Conservation (phyloP, 169 alveolate species). For the Plasmodium relictum region DNA sequence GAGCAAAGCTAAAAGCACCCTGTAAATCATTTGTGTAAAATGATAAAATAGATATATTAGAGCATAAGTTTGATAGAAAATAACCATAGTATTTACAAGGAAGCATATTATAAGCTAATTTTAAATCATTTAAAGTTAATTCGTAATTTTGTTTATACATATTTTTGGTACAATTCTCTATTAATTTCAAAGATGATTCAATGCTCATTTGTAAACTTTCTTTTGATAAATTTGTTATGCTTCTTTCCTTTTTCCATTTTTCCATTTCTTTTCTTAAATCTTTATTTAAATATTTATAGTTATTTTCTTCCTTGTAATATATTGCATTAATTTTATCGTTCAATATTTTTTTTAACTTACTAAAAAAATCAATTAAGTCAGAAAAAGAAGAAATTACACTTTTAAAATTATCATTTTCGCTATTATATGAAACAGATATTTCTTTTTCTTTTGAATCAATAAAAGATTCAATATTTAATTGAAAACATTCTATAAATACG, state of each 20-base stretch:
- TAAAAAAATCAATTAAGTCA: constrained; percentile 49
- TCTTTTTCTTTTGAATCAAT: constrained; percentile 4
- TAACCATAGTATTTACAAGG: constrained; percentile 76
- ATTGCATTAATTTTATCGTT: constrained; percentile 8
- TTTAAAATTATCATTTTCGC: constrained; percentile 13
- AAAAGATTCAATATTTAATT: constrained; percentile 7
- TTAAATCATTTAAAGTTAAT: constrained; percentile 54
- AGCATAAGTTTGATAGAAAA: constrained; percentile 32
- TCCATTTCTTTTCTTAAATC: constrained; percentile 34
- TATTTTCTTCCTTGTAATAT: constrained; percentile 15
- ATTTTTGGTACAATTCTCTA: constrained; percentile 55
- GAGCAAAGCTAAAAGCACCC: constrained; percentile 59
- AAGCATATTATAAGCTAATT: constrained; percentile 65
- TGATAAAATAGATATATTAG: constrained; percentile 51
- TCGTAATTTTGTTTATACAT: constrained; percentile 60
- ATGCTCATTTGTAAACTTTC: constrained; percentile 48
- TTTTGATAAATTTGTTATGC: constrained; percentile 44
- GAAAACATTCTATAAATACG: constrained; percentile 23
- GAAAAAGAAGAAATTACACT: neutral
- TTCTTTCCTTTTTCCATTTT: constrained; percentile 48
- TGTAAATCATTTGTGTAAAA: constrained; percentile 69
- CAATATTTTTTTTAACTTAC: constrained; percentile 25
- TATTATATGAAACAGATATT: constrained; percentile 7
- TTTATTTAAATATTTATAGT: constrained; percentile 34
- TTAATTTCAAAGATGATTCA: constrained; percentile 62